These are phyloP conservation scores for Cryoendolithus antarcticus DNA, from an alignment of 2,329 filamentous ascomycete species.

Conservation along the genomic window DNA sequence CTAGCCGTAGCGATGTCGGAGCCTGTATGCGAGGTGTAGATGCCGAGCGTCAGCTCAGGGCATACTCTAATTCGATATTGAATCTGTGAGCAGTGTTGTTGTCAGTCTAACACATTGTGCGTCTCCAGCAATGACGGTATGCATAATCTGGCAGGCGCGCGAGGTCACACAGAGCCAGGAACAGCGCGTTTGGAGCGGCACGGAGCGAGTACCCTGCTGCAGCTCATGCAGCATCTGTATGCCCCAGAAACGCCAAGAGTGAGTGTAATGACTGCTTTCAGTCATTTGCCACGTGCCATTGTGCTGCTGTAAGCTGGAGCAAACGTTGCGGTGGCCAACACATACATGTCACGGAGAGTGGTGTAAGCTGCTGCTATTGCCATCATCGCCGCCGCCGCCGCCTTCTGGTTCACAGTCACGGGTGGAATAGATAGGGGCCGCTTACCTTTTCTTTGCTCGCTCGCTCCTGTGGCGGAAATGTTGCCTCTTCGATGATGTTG, in stretches of 20 bases:
- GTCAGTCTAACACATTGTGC: no score
- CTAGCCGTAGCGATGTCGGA: slow-evolving; percentile 46
- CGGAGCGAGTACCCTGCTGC: no score
- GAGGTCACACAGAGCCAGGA: slow-evolving; percentile 1
- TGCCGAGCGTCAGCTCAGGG: slow-evolving; percentile 63
- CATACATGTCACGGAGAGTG: no score
- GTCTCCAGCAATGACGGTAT: neutral
- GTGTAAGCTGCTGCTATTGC: no score
- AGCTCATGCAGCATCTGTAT: no score
- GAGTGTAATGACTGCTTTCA: no score
- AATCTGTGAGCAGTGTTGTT: slow-evolving; percentile 40
- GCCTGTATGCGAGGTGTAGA: slow-evolving; percentile 57
- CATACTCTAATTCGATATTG: slow-evolving; percentile 63
- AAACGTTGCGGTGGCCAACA: no score
- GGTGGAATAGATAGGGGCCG: slow-evolving; percentile 2
- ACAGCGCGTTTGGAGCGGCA: neutral
- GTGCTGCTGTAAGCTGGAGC: no score
- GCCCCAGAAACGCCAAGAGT: no score
- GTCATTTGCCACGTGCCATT: no score
- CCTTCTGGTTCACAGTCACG: no score
- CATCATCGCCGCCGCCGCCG: no score
- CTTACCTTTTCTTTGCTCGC: slow-evolving; percentile 49
- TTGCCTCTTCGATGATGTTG: slow-evolving; percentile 43
- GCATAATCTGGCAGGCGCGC: slow-evolving; percentile 1
- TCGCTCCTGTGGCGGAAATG: slow-evolving; percentile 47